Conservation (phyloP, 148 eudicot species). For the Linanthus parryae region DNA sequence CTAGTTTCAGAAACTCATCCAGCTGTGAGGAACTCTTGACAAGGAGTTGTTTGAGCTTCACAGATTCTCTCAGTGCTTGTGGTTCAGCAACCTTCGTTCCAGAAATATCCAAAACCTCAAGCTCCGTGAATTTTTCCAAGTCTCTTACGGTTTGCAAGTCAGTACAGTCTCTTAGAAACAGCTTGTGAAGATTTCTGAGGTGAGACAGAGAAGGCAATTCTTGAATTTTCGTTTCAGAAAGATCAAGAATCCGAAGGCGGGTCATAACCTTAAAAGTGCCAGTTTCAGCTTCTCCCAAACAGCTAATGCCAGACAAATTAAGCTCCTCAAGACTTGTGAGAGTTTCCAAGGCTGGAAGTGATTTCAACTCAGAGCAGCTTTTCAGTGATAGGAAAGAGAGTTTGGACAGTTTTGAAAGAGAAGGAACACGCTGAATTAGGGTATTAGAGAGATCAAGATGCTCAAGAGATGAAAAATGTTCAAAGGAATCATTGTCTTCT, state of each 20-base stretch:
- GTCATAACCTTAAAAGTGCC: slow-evolving; percentile 7
- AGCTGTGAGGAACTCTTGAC: no score
- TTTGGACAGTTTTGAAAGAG: no score
- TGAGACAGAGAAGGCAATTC: slow-evolving; percentile 18
- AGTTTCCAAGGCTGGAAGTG: no score
- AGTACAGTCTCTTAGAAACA: slow-evolving; percentile 13
- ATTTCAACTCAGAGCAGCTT: no score
- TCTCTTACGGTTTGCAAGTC: background rate
- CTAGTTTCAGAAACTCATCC: no score
- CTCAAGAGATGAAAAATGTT: no score
- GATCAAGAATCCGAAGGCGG: slow-evolving; percentile 16
- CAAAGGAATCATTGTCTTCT: no score
- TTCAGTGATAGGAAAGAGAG: no score
- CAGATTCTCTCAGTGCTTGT: background rate
- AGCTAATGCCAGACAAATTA: slow-evolving; percentile 11
- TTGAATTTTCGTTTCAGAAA: slow-evolving; percentile 14
- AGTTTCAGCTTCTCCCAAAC: background rate
- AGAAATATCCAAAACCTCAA: slow-evolving; percentile 21
- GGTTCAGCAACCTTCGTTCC: slow-evolving; percentile 3
- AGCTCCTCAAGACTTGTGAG: slow-evolving; percentile 17
- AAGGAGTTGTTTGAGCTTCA: slow-evolving; percentile 3
- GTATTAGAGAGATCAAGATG: no score
- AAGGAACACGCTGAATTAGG: no score
- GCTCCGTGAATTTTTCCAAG: slow-evolving; percentile 4
- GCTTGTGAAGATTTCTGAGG: slow-evolving; percentile 14